phyloP scores from a whole-genome alignment of 805 yeast species.

The Hanseniaspora taiwanica region DNA sequence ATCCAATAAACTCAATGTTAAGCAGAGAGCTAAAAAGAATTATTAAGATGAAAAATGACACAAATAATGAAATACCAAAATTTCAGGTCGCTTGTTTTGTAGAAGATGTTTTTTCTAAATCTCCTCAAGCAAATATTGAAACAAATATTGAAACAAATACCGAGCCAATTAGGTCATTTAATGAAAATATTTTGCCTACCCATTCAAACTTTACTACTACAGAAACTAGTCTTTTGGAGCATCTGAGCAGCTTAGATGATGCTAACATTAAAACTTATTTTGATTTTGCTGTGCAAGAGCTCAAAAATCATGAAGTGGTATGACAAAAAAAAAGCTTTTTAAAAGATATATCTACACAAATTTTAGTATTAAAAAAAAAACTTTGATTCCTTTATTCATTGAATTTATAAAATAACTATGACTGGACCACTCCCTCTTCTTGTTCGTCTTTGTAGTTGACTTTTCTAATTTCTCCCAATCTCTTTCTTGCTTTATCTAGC shows the following conservation, averaged over 20 bases:
- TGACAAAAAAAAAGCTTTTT: not conserved
- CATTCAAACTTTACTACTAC: no score
- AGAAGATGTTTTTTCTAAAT: not conserved
- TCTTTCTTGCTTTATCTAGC: slow-evolving; percentile 57
- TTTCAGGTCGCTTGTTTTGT: no score
- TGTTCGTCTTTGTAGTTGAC: slow-evolving; percentile 39
- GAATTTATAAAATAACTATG: not conserved
- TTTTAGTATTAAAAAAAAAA: not conserved
- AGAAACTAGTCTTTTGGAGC: no score
- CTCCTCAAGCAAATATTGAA: not conserved
- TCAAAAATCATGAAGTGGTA: no score
- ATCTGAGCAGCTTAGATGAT: no score
- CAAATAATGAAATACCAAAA: not conserved
- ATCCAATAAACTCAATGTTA: not conserved
- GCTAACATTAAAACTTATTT: no score
- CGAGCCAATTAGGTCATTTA: no score
- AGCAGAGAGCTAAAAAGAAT: not conserved
- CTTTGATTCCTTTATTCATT: not conserved
- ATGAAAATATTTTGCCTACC: no score
- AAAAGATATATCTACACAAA: not conserved
- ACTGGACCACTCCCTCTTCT: slow-evolving; percentile 3
- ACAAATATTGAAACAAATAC: no score
- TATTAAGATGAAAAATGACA: not conserved
- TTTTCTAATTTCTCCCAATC: slow-evolving; percentile 74
- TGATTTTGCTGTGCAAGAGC: no score